Percentiles rank a stretch among this genome's conserved stretches.
Conservation (phyloP, 352 stramenopile species). For the Discostella stelligera region DNA sequence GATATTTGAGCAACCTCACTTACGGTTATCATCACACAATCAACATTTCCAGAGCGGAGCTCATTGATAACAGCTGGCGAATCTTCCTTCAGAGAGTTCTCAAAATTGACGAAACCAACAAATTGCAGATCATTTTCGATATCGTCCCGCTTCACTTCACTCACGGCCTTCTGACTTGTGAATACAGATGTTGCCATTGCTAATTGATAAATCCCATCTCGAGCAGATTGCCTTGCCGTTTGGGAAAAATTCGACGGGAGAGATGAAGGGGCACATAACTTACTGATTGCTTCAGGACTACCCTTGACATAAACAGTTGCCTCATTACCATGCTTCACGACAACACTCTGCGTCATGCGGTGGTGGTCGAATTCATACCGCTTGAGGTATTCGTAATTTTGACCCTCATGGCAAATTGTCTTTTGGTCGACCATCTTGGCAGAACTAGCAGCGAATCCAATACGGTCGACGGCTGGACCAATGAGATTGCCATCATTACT, state of each 20-base stretch:
- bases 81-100: constrained; percentile 88
- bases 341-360: constrained; percentile 88
- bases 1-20: constrained; percentile 2
- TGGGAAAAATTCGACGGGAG: constrained; percentile 83
- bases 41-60: constrained; percentile 84
- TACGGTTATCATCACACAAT: constrained; percentile 86
- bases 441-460: constrained; percentile 83
- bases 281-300: constrained; percentile 86
- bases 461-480: constrained; percentile 87
- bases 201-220: constrained; percentile 88
- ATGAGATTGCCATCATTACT: constrained; percentile 82
- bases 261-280: constrained; percentile 72
- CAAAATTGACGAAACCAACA: constrained; percentile 87
- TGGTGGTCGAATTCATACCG: constrained; percentile 90
- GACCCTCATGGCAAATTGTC: constrained; percentile 22
- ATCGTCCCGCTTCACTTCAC: constrained; percentile 82
- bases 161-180: constrained; percentile 49
- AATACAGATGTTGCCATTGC: constrained; percentile 75
- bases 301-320: constrained; percentile 88
- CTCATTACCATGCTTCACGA: constrained; percentile 82
- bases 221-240: constrained; percentile 76
- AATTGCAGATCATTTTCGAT: constrained; percentile 84
- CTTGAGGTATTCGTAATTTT: constrained; percentile 84
- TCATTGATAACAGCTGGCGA: constrained; percentile 83
- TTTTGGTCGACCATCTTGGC: constrained; percentile 37